Percentiles rank a stretch among this genome's conserved stretches.
Evolutionary conservation across 148 eudicot species (phyloP).

Genomic region (Camellia sinensis): DNA sequence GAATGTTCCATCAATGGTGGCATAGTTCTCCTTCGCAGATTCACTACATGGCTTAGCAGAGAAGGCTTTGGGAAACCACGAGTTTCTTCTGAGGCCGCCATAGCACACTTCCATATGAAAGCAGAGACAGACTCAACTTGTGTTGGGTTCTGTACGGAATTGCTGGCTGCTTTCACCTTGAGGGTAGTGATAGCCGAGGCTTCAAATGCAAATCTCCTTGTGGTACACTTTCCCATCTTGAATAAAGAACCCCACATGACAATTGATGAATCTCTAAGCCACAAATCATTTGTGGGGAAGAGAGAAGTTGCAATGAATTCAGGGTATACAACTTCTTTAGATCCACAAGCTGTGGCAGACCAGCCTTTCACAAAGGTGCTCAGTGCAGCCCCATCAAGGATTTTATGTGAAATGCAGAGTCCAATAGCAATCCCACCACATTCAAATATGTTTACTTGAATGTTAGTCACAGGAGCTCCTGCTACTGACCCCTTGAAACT

Average conservation of each 20-base stretch:
- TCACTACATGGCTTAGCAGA: slow-evolving; percentile 38
- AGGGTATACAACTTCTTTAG: no score
- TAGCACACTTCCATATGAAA: slow-evolving; percentile 50
- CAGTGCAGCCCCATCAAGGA: slow-evolving; percentile 48
- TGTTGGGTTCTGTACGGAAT: background rate
- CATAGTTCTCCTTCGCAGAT: slow-evolving; percentile 28
- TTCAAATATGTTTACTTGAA: slow-evolving; percentile 46
- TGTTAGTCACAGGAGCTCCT: slow-evolving; percentile 21
- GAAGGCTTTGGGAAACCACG: slow-evolving; percentile 27
- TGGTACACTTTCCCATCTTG: slow-evolving; percentile 36
- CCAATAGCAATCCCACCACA: slow-evolving; percentile 67
- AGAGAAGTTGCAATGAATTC: no score
- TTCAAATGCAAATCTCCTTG: slow-evolving; percentile 43
- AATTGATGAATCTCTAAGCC: slow-evolving; percentile 36
- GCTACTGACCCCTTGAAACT: slow-evolving; percentile 7
- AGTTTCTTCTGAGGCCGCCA: slow-evolving; percentile 25
- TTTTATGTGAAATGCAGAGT: slow-evolving; percentile 46
- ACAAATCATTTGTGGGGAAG: slow-evolving; percentile 11
- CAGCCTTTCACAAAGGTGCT: no score
- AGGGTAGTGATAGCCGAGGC: background rate
- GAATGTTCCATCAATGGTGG: slow-evolving; percentile 31
- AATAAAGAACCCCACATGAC: slow-evolving; percentile 38
- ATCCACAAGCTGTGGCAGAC: no score
- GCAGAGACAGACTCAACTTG: slow-evolving; percentile 29
- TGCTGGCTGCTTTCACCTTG: background rate